These are phyloP conservation scores for Verbena officinalis DNA, from an alignment of 257 asterid species.

Conservation along the genomic window DNA sequence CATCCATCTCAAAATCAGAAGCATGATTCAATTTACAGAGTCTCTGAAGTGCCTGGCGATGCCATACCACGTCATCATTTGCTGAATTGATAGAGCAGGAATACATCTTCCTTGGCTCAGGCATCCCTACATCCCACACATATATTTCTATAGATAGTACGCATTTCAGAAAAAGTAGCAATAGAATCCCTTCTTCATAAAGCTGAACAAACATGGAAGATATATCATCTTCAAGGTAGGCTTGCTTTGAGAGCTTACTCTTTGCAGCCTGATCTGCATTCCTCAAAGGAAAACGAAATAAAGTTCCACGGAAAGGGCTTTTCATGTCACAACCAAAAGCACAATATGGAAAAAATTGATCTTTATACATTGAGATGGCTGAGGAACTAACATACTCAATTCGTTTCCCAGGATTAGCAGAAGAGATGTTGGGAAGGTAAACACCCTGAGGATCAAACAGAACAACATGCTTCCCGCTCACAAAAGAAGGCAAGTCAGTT, in stretches of 20 bases:
- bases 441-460: slow-evolving; percentile 95
- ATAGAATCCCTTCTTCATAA: slow-evolving; percentile 81
- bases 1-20: slow-evolving; percentile 57
- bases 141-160: slow-evolving; percentile 78
- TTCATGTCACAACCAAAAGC: slow-evolving; percentile 96
- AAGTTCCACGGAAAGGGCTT: slow-evolving; percentile 85
- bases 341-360: slow-evolving; percentile 91
- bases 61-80: slow-evolving; percentile 60
- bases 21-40: slow-evolving; percentile 48
- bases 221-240: slow-evolving; percentile 83
- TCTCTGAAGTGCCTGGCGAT: slow-evolving; percentile 78
- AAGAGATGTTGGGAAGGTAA: slow-evolving; percentile 83
- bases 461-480: slow-evolving; percentile 93
- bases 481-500: slow-evolving; percentile 94
- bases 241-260: slow-evolving; percentile 93
- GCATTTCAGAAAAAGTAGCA: slow-evolving; percentile 84
- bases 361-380: slow-evolving; percentile 76
- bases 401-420: slow-evolving; percentile 96
- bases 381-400: slow-evolving; percentile 86
- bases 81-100: slow-evolving; percentile 65
- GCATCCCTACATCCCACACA: slow-evolving; percentile 78
- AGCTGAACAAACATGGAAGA: slow-evolving; percentile 81
- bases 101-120: slow-evolving; percentile 72
- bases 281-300: slow-evolving; percentile 98
- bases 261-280: slow-evolving; percentile 78